These are phyloP conservation scores for Coemansia umbellata DNA, from an alignment of 192 early-diverging fungal species.

Conservation along the genomic window DNA sequence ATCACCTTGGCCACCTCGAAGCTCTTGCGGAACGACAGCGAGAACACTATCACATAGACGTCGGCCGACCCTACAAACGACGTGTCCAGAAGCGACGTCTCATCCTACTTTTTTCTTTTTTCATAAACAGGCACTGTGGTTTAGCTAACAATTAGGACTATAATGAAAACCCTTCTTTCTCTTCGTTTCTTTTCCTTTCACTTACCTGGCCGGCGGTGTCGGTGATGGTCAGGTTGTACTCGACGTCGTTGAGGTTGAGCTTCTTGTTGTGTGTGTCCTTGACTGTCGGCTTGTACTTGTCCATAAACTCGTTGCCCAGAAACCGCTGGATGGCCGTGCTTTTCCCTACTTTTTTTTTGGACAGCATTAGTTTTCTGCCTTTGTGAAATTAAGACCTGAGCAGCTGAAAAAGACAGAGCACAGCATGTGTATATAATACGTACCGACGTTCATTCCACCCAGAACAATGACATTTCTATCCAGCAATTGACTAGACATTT, in stretches of 20 bases:
- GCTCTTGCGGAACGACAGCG: slow-evolving; percentile 75
- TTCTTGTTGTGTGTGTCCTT: slow-evolving; percentile 88
- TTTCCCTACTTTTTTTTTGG: slow-evolving; percentile 55
- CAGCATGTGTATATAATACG: neutral
- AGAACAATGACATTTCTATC: slow-evolving; percentile 43
- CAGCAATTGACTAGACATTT: slow-evolving; percentile 21
- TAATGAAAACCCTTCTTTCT: neutral
- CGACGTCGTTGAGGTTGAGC: slow-evolving; percentile 74
- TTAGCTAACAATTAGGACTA: too few species aligned
- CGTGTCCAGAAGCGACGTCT: slow-evolving; percentile 90
- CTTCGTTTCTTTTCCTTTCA: neutral
- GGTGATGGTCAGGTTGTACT: slow-evolving; percentile 86
- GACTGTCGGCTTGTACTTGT: slow-evolving; percentile 94
- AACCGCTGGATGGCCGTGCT: slow-evolving; percentile 92
- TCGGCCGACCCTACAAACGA: slow-evolving; percentile 87
- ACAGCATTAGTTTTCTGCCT: neutral
- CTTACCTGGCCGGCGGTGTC: slow-evolving; percentile 94
- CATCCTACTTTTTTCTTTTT: too few species aligned
- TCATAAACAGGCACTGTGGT: too few species aligned
- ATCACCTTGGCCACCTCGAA: slow-evolving; percentile 90
- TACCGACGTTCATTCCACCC: slow-evolving; percentile 35
- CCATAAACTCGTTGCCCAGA: slow-evolving; percentile 85
- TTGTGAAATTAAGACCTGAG: neutral
- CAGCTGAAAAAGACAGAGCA: neutral
- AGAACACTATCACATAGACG: slow-evolving; percentile 94